Base-by-base conservation (phyloP, 495 filamentous ascomycete genomes). In the Tuber melanosporum region DNA sequence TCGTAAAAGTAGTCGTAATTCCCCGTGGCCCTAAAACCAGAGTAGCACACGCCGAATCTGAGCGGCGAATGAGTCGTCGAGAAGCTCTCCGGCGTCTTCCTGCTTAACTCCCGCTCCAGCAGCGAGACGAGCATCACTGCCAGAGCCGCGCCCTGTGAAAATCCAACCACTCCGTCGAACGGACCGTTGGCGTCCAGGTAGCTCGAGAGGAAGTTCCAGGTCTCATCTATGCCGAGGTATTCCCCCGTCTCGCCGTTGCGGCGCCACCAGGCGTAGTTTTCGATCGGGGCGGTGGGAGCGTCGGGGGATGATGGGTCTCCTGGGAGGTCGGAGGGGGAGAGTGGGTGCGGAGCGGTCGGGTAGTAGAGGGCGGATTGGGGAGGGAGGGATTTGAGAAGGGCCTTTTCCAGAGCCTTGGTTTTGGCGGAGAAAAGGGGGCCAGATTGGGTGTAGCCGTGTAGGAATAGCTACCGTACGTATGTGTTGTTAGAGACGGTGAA, bases 381-480 rank as follows among this genome's bases (percentile, higher is more conserved):
- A 6, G 89, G 87, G 80, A 98, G 90, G 45, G 89, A 84, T 84
- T 96, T 97, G 72, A 87, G 86, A 72, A 98, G 88, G 82, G 89
- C 83, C 84, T 97, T 98, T 81, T 92, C 87, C 22, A 98, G 88
- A 39, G 93, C 94, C 84, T 91, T 91, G 78, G 92, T 95, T 87
- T 98, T 98, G 85, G 91, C 89, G 85, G 90, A 91, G 90, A 98
- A 98, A 83, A 93, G 86, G 2, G 90, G 83, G 46, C 94, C 94
- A 45, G 93, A 94, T 87, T 98, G 95, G 1, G 95, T 97, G 89
- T 92, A 98, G 85, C 95, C 90, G 80, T 86, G 87, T 42, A 88
- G 86, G 84, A 88, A 87, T 70, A 88, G 85, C 57, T 66, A 19
- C 15, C 4, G 15, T 46, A 32, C 14, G 57, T 26, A 43, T 12